Base-by-base conservation (phyloP, 306 rosid species). In the Styphnolobium japonicum region DNA sequence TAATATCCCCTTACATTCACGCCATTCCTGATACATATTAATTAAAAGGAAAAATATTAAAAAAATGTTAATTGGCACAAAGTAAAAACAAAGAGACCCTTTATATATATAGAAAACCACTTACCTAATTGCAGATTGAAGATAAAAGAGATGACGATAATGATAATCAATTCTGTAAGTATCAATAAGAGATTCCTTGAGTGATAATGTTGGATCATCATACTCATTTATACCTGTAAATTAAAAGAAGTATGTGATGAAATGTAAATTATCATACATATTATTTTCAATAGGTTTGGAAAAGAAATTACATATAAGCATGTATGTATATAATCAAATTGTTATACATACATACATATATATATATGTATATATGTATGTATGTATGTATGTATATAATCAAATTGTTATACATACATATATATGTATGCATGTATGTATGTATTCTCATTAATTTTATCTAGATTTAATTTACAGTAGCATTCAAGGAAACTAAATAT, bases 1-100 rank as follows among this genome's bases (percentile, higher is more conserved):
- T 83, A 91, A 19, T 88, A 89, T 0, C 94, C 94, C 10, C 77
- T 85, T 8, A 91, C 94, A 5, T 85, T 89, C 2, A 58, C 90
- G 0, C 97, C 94, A 55, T 60, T 18, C 82, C 92, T 88, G 64
- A 21, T 10, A 73, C 31, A 42, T 9, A 45, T 10, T 7, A 22
- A 46, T 10, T 4, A 29, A 69, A 42, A 39, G 1, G 0, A 52
- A 42, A 63, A 36, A 0, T 7, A 42, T 62, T 53, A 64, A 1
- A 2, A 23, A 12, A 4, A 0, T 4, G 8, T 7, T 6, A 25
- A 12, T 16, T 40, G n/a, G 12, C 11, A 40, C 10, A 0, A 6
- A 12, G 3, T n/a, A 33, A 49, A 14, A 42, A 43, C 0, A 68
- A 0, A 48, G 0, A 39, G 16, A 7, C 1, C 1, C 37, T 40